Conservation (phyloP, 2,329 filamentous ascomycete genomes). For the Talaromyces atroroseus region DNA sequence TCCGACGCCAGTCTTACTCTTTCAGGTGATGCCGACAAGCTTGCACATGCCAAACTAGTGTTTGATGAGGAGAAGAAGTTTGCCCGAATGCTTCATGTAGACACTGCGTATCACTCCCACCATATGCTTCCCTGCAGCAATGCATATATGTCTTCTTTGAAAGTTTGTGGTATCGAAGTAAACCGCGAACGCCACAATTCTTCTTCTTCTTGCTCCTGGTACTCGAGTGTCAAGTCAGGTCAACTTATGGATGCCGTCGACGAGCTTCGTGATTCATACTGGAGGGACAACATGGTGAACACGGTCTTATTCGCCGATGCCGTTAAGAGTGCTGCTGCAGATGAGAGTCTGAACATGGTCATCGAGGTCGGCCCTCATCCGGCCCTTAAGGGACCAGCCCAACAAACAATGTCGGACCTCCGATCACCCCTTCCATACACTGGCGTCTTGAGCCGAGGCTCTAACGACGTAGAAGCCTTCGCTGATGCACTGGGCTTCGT, state of each 20-base stretch:
- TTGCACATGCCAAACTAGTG: constrained; percentile 21
- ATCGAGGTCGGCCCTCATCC: constrained; percentile 30
- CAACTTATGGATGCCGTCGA: background rate
- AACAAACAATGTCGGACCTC: constrained; percentile 9
- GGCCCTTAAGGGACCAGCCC: constrained; percentile 23
- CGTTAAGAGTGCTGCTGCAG: constrained; percentile 12
- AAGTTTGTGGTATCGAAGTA: constrained; percentile 7
- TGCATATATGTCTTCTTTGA: constrained; percentile 22
- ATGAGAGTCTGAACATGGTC: constrained; percentile 10
- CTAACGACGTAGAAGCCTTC: constrained; percentile 14
- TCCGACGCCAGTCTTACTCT: constrained; percentile 34
- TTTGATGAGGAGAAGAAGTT: constrained; percentile 28
- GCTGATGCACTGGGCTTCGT: constrained; percentile 15
- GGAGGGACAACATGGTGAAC: constrained; percentile 30
- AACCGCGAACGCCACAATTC: background rate
- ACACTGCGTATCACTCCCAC: constrained; percentile 38
- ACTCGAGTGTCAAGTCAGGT: background rate
- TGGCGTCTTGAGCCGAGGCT: constrained; percentile 14
- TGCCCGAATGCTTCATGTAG: constrained; percentile 28
- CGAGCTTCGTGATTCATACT: constrained; percentile 20
- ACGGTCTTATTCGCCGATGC: constrained; percentile 30
- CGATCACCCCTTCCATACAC: constrained; percentile 12
- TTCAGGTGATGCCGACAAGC: constrained; percentile 32
- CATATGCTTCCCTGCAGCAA: constrained; percentile 34
- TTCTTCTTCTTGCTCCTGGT: constrained; percentile 3